Evolutionary conservation across 441 rosid species (phyloP).

Genomic region (Eutrema salsugineum): DNA sequence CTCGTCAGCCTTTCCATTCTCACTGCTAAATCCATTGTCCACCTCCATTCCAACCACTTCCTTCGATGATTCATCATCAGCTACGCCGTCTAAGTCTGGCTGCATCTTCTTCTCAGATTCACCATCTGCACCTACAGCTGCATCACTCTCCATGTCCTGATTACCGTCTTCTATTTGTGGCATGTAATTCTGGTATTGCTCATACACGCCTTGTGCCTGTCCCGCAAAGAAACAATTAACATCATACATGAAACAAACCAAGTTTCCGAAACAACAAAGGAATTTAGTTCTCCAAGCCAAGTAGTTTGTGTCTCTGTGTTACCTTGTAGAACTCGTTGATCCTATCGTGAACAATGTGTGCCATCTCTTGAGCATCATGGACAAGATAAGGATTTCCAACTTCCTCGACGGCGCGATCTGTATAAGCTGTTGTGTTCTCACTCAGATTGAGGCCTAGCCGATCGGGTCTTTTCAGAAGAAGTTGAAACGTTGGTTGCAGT

Average conservation of each 20-base stretch:
- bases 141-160: constrained; percentile 22
- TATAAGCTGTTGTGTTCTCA: constrained; percentile 54
- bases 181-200: constrained; percentile 29
- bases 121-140: constrained; percentile 6
- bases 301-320: background rate
- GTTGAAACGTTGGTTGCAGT: constrained; percentile 90
- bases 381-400: constrained; percentile 63
- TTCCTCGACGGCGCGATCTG: constrained; percentile 78
- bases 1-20: constrained; percentile 28
- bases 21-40: constrained; percentile 19
- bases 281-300: background rate
- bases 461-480: constrained; percentile 83
- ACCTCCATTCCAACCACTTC: constrained; percentile 18
- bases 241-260: background rate
- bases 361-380: constrained; percentile 72
- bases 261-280: background rate
- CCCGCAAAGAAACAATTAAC: background rate
- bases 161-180: constrained; percentile 24
- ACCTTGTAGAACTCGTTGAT: constrained; percentile 73
- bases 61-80: constrained; percentile 12
- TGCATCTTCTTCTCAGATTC: constrained; percentile 7
- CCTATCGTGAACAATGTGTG: constrained; percentile 50
- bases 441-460: constrained; percentile 63
- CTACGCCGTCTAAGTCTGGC: constrained; percentile 2
- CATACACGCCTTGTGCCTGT: constrained; percentile 33